Evolutionary conservation across 75 land plant species (phyloP), one percentile per base, ranked within the genome.

Genomic region (Azolla pinnata): DNA sequence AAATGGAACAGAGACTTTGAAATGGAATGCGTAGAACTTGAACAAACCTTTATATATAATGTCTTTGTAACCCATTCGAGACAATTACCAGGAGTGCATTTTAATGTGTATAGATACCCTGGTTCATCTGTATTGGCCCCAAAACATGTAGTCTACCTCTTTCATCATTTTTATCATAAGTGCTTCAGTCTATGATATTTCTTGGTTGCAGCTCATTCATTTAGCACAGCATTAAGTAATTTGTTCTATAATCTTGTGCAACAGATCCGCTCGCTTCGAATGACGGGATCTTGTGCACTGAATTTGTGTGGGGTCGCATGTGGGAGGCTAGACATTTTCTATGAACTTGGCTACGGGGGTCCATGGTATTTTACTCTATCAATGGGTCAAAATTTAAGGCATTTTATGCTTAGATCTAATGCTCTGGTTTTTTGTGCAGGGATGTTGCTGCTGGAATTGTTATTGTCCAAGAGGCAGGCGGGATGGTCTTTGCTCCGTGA

Each of bases 281-380:
- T 93, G 87, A 64, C 73, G 67, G 96, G 98, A 5, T 93, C 98
- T 1, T 85, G 96, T 79, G 98, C 98, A 18, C 56, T 93, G 69
- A 81, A 93, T 62, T 73, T 93, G 19, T 93, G 96, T 68, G 98
- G 98, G 45, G 49, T 93, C 35, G 98, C 98, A 32, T 81, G 87
- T 73, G 98, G 98, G 52, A 74, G 98, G 78, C 85, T 93, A 57
- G 98, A 93, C 62, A 48, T 88, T 25, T 85, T 85, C 61, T 93
- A 81, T 61, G 90, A 93, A 73, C 27, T 72, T 20, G 98, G 96
- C 1, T 93, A 78, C 63, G 98, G 98, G 12, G 98, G 96, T 40
- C 98, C 96, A 1, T 93, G 98, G 98, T 93, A 67, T 23, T 73
- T 57, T 8, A 26, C 21, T 61, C 27, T 33, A 4, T 45, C 16